Percentiles rank a stretch among this genome's conserved stretches.
Conservation (phyloP, 495 filamentous ascomycete genomes). For the Beverwykella pulmonaria region DNA sequence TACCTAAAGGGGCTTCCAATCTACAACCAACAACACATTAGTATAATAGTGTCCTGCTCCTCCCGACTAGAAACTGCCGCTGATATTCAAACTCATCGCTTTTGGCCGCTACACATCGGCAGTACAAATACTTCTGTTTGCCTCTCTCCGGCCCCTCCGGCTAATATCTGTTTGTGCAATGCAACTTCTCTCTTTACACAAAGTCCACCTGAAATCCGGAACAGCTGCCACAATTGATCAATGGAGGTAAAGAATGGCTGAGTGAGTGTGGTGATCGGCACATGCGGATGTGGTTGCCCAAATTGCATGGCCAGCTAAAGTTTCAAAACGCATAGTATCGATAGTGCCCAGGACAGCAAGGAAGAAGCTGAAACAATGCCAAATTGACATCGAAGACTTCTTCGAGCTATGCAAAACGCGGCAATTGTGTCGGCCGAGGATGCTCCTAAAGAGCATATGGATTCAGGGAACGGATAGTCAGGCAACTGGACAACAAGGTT, state of each 20-base stretch:
- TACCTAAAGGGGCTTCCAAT: slow-evolving; percentile 20
- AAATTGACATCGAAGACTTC: background rate
- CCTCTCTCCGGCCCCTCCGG: slow-evolving; percentile 3
- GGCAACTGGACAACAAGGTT: slow-evolving; percentile 63
- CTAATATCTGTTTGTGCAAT: slow-evolving; percentile 20
- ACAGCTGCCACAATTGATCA: slow-evolving; percentile 22
- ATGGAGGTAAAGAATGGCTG: slow-evolving; percentile 32
- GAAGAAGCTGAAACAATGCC: slow-evolving; percentile 1
- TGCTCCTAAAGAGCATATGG: slow-evolving; percentile 77
- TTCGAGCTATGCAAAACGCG: background rate
- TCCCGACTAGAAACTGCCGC: slow-evolving; percentile 18
- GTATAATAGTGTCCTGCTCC: slow-evolving; percentile 23
- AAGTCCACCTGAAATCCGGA: slow-evolving; percentile 24
- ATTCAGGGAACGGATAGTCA: slow-evolving; percentile 97
- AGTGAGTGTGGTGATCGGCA: slow-evolving; percentile 13
- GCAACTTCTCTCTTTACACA: slow-evolving; percentile 33
- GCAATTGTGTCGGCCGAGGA: background rate
- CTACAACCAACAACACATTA: slow-evolving; percentile 31
- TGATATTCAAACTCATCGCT: slow-evolving; percentile 21
- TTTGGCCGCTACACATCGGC: slow-evolving; percentile 29
- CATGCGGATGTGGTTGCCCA: background rate
- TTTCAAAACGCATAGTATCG: background rate
- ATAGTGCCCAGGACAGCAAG: background rate
- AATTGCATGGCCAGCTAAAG: background rate
- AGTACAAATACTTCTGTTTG: slow-evolving; percentile 26